Evolutionary conservation across 1,284 basidiomycete species (phyloP), one percentile per base, ranked within the genome.

Genomic region (Cryptococcus sp.): DNA sequence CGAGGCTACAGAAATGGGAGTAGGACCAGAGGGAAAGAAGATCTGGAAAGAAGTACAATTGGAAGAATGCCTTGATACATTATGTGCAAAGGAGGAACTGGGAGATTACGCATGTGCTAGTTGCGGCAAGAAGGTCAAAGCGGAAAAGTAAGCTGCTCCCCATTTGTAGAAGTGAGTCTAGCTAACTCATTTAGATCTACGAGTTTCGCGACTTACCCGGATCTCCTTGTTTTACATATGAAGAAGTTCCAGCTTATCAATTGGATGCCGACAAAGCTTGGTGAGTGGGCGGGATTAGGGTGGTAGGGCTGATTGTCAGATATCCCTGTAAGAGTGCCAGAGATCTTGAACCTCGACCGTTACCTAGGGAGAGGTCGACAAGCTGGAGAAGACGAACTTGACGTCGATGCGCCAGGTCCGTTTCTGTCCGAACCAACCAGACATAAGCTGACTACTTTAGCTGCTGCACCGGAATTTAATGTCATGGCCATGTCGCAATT

Each of bases 211-310:
- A 88, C 89, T 0, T 93, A 95, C 80, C 95, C 95, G 0, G 83
- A 92, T 31, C 84, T 93, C 2, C 81, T 98, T 0, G 86, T 95
- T 4, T 75, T 99, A 0, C 94, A 97, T 66, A 87, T 92, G 52
- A 90, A 90, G 67, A 94, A 96, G 67, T 98, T 98, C 80, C 90
- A 95, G 76, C 83, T 97, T 5, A 86, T 95, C 53, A 94, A 94
- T 68, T 98, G 95, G 95, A 91, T 98, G 3, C 95, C 96, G 0
- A 84, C 88, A 4, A 98, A 98, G 75, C 83, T 98, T 37, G 89
- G 90, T 90, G 57, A 36, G 83, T 77, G 3, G 8, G 14, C 2
- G 33, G 11, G 36, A 31, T 37, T 33, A 47, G 3, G 11, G 37
- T 2, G 15, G 23, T 14, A 13, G 6, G 13, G n/a, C 23, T 11